Percentiles rank a stretch among this genome's conserved stretches.
Conservation (phyloP, 495 filamentous ascomycete species). For the Cairneyella variabilis region DNA sequence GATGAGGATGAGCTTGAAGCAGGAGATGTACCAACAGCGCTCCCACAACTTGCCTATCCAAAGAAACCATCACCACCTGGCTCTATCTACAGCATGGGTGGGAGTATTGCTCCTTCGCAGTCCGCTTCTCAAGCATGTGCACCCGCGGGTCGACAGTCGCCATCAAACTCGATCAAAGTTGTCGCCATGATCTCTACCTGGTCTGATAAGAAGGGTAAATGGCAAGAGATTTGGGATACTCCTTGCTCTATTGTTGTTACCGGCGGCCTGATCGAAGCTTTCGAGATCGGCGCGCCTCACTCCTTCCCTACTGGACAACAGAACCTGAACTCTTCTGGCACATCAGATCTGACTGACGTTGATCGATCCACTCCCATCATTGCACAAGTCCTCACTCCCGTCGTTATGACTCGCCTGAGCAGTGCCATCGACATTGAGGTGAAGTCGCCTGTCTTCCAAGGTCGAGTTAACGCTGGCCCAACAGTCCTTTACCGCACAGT, state of each 20-base stretch:
- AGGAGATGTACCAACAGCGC: not conserved
- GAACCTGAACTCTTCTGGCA: slow-evolving; percentile 23
- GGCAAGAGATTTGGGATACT: slow-evolving; percentile 72
- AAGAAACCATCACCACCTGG: slow-evolving; percentile 13
- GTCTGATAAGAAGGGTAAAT: slow-evolving; percentile 70
- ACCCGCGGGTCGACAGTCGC: slow-evolving; percentile 46
- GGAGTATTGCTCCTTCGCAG: slow-evolving; percentile 67
- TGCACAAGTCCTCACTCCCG: slow-evolving; percentile 77
- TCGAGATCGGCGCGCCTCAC: slow-evolving; percentile 54
- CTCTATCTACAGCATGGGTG: slow-evolving; percentile 41
- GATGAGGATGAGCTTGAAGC: slow-evolving; percentile 41
- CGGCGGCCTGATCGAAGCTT: slow-evolving; percentile 84
- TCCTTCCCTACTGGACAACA: slow-evolving; percentile 37
- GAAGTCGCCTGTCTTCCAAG: slow-evolving; percentile 73
- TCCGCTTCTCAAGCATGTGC: slow-evolving; percentile 67
- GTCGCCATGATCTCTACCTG: slow-evolving; percentile 81
- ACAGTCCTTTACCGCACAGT: slow-evolving; percentile 80
- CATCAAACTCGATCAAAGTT: slow-evolving; percentile 54
- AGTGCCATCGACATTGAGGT: slow-evolving; percentile 94
- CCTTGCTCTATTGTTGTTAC: slow-evolving; percentile 78
- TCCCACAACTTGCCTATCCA: slow-evolving; percentile 8
- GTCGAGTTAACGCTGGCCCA: slow-evolving; percentile 53
- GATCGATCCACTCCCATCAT: slow-evolving; percentile 55
- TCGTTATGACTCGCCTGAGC: slow-evolving; percentile 81
- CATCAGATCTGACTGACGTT: not conserved